phyloP scores from a whole-genome alignment of 2,329 filamentous ascomycete species.

The Epichloe brachyelytri region DNA sequence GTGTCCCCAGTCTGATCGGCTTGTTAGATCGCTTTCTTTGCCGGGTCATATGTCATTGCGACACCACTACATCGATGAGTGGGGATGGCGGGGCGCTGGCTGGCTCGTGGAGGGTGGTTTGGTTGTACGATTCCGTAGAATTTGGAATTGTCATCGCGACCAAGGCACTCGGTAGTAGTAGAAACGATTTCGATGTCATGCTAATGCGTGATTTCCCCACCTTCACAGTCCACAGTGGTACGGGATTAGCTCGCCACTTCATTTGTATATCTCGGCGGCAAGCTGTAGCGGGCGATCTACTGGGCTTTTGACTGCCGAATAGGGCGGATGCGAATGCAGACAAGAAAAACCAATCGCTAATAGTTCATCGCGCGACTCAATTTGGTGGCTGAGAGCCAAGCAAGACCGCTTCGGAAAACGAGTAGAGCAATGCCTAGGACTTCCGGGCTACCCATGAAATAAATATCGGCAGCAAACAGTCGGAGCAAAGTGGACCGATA shows the following conservation, averaged over 20 bases:
- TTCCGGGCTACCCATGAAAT: constrained; percentile 23
- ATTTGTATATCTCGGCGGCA: neutral
- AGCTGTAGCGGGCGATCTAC: neutral
- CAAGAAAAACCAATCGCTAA: neutral
- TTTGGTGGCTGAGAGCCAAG: constrained; percentile 2
- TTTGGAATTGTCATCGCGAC: neutral
- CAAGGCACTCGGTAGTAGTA: too few species aligned
- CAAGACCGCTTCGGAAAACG: constrained; percentile 2
- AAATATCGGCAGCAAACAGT: constrained; percentile 31
- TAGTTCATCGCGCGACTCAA: neutral
- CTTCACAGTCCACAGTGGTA: neutral
- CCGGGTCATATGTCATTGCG: neutral
- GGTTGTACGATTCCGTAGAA: neutral
- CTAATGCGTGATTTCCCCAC: neutral
- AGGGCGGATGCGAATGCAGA: neutral
- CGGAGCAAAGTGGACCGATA: constrained; percentile 28
- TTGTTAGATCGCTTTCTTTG: neutral
- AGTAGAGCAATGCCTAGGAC: constrained; percentile 18
- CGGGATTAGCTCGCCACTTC: neutral
- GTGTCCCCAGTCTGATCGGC: neutral
- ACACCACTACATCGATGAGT: neutral
- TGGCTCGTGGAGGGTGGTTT: neutral
- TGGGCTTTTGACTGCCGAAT: neutral
- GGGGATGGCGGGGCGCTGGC: neutral
- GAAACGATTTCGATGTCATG: neutral